These are phyloP conservation scores for Coniella vitis DNA, from an alignment of 2,329 filamentous ascomycete species.

Conservation along the genomic window DNA sequence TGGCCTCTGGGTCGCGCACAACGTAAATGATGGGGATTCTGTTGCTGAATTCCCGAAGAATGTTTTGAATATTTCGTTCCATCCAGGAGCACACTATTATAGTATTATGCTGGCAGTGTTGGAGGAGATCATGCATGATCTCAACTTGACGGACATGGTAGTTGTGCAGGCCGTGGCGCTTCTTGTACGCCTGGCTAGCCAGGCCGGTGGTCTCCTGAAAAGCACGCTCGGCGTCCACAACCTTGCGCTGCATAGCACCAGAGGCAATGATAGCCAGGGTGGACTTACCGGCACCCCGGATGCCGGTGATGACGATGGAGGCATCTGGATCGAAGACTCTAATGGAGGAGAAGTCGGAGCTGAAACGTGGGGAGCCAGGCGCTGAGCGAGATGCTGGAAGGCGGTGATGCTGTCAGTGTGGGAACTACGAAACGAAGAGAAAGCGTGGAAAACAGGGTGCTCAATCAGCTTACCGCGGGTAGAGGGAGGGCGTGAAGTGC, in stretches of 20 bases:
- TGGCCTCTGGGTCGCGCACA: slow-evolving; percentile 56
- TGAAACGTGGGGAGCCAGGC: slow-evolving; percentile 14
- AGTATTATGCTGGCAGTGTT: slow-evolving; percentile 50
- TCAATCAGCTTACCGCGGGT: slow-evolving; percentile 7
- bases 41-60: slow-evolving; percentile 55
- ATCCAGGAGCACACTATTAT: slow-evolving; percentile 70
- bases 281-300: slow-evolving; percentile 69
- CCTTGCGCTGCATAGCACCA: slow-evolving; percentile 58
- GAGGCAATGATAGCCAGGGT: slow-evolving; percentile 71
- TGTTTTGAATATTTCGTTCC: slow-evolving; percentile 53
- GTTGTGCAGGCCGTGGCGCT: slow-evolving; percentile 51
- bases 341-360: slow-evolving; percentile 17
- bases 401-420: neutral
- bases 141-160: slow-evolving; percentile 59
- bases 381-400: slow-evolving; percentile 16
- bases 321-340: slow-evolving; percentile 50
- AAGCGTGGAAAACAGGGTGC: neutral
- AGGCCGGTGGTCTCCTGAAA: slow-evolving; percentile 60
- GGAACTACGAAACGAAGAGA: neutral
- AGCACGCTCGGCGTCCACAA: slow-evolving; percentile 62
- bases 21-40: slow-evolving; percentile 67
- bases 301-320: slow-evolving; percentile 66
- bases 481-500: neutral
- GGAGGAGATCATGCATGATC: slow-evolving; percentile 53
- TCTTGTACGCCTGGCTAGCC: slow-evolving; percentile 57